Evolutionary conservation across 805 yeast genomes (phyloP), one percentile per base, ranked within the genome.

Genomic region (Nakazawaea wyomingensis): DNA sequence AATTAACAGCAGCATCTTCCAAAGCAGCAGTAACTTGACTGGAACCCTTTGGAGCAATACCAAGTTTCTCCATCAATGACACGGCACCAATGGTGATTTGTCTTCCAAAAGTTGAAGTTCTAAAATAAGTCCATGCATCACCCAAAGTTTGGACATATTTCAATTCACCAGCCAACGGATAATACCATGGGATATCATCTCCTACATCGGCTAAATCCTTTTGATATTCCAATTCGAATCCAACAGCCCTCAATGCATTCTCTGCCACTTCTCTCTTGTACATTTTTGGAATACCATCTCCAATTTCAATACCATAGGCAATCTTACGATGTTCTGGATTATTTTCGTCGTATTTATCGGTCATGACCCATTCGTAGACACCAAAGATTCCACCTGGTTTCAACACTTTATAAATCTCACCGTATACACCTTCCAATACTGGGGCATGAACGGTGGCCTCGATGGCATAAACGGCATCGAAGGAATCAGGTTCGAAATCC

Each of bases 391-490:
- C 99, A 60, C 98, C 98, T 55, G 99, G 98, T 69, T 93, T 93
- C 65, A 91, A 76, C 14, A 88, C 96, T 62, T 87, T 87, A 79
- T 79, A 93, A 59, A 91, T 91, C 72, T 91, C 96, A 45, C 85
- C 72, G 67, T 91, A 91, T 41, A 93, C 98, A 61, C 97, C 97
- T 66, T 89, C 96, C 57, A 93, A 77, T 32, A 79, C 83, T 47
- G 99, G 99, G 13, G 99, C 98, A 62, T 91, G 99, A 45, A 89
- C 96, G 27, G 99, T 91, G 47, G 99, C 99, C 73, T 91, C 99
- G 59, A 91, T 91, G 50, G 99, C 97, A 59, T 91, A 91, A 36
- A 93, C 98, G 35, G 96, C 96, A 65, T 91, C 99, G 58, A 93
- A 91, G 24, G 93, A 64, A 58, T 82, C 83, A 51, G 84, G 84